Evolutionary conservation across 768 basidiomycete genomes (phyloP), one percentile per base, ranked within the genome.

Genomic region (Tephrocybe rancida): DNA sequence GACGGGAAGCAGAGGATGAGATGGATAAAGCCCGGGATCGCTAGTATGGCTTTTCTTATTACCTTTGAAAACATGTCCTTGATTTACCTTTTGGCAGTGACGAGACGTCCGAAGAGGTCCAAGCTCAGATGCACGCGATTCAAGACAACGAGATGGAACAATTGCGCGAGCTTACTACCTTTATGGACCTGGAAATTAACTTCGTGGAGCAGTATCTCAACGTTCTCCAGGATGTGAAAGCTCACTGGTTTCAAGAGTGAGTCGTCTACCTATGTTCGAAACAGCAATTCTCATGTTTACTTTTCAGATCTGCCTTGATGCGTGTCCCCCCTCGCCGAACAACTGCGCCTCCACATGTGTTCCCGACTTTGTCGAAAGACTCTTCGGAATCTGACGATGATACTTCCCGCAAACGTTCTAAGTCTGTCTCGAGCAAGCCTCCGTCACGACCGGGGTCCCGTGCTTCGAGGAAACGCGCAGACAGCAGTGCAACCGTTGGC

Each of bases 101-200:
- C 52, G 93, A 97, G 69, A 87, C 88, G 0, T 80, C 85, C 8
- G 89, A 94, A 64, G 92, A 95, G 57, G 82, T 95, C 0, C 87
- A 85, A n/a, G 79, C 79, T 2, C 83, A 89, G 32, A 92, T 95
- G 79, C 80, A 83, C 45, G 79, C 77, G 0, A 88, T 97, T 44
- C 90, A 92, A 64, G 87, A 92, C 57, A 85, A 86, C 47, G 93
- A 96, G 63, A 74, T 82, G 24, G 71, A 76, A 25, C 89, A 93
- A 59, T 73, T 90, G 5, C 82, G 80, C 29, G 91, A 89, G 35
- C 74, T 97, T 27, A 82, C 83, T 3, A 68, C 72, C 4, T 82
- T 95, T 63, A 72, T 97, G 29, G 86, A 94, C 44, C 70, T 83
- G 10, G 87, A 96, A 60, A 69, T 88, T 42, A 84, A 84, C 46